Evolutionary conservation across 164 flowering plant species (phyloP).

Genomic region (Umbellularia californica): DNA sequence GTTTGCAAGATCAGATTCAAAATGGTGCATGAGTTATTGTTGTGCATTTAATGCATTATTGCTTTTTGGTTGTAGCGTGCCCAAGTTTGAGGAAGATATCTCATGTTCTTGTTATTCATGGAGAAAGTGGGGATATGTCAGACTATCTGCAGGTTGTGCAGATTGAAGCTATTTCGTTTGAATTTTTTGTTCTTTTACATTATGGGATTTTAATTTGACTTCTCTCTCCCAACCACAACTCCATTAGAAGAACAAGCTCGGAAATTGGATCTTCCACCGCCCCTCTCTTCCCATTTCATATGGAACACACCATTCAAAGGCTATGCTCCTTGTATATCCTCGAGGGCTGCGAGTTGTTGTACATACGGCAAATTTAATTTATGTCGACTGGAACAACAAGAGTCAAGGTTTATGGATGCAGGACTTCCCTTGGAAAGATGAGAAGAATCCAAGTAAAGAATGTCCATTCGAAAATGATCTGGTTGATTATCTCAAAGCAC

Average conservation of each 20-base stretch:
- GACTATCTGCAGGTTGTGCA: conserved; percentile 65
- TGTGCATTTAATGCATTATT: background rate
- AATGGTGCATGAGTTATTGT: background rate
- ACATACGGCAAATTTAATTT: conserved; percentile 89
- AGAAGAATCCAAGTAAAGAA: conserved; percentile 32
- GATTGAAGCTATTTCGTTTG: conserved; percentile 5
- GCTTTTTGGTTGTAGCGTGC: conserved; percentile 63
- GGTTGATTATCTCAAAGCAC: conserved; percentile 66
- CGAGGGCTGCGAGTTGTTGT: conserved; percentile 81
- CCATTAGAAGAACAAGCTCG: conserved; percentile 69
- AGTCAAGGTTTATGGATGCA: conserved; percentile 99
- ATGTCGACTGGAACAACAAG: conserved; percentile 99
- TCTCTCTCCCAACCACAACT: background rate
- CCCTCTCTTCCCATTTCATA: conserved; percentile 92
- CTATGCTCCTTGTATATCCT: conserved; percentile 93
- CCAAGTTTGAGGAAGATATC: conserved; percentile 63
- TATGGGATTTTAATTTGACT: background rate
- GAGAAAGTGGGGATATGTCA: conserved; percentile 74
- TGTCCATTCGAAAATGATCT: conserved; percentile 83
- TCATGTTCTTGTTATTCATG: conserved; percentile 82
- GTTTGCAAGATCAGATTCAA: background rate
- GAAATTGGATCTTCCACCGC: conserved; percentile 85
- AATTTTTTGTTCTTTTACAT: background rate
- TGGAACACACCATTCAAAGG: conserved; percentile 99
- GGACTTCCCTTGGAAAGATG: conserved; percentile 97